Conservation (phyloP, 2,329 filamentous ascomycete genomes). For the Hypoxylon sp. region DNA sequence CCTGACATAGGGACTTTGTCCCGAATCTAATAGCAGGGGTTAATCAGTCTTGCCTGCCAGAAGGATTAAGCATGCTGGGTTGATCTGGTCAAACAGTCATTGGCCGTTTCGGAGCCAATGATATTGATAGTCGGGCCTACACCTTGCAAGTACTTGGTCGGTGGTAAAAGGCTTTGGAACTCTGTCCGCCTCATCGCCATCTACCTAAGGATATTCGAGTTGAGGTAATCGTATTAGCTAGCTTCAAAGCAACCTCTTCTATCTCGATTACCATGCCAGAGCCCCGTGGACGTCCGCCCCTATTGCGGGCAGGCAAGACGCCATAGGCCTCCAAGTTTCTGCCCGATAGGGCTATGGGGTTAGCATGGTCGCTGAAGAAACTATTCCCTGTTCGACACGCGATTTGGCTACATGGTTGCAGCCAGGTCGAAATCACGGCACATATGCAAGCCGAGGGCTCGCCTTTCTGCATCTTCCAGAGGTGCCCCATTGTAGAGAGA, state of each 20-base stretch:
- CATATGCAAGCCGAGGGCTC: constrained; percentile 17
- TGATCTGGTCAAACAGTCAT: no score
- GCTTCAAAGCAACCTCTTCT: constrained; percentile 8
- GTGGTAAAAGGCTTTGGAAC: background rate
- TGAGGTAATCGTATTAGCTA: constrained; percentile 29
- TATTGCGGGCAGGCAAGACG: constrained; percentile 11
- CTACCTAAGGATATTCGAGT: constrained; percentile 6
- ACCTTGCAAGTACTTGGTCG: constrained; percentile 13
- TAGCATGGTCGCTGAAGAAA: constrained; percentile 33
- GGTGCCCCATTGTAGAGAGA: no score
- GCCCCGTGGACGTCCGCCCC: constrained; percentile 14
- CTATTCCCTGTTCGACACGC: constrained; percentile 17
- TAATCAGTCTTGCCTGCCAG: constrained; percentile 15
- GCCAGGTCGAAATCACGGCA: constrained; percentile 12
- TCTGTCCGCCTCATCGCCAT: constrained; percentile 34
- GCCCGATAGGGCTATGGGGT: constrained; percentile 22
- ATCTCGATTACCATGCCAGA: constrained; percentile 8
- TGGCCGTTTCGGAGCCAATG: constrained; percentile 8
- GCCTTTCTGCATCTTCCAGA: background rate
- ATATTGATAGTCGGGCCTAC: constrained; percentile 10
- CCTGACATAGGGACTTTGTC: constrained; percentile 9
- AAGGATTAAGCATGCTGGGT: constrained; percentile 6
- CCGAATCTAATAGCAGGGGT: constrained; percentile 22
- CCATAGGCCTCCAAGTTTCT: constrained; percentile 14
- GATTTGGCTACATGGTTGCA: constrained; percentile 23